Percentiles rank a stretch among this genome's conserved stretches.
These are phyloP conservation scores for Oleoguttula mirabilis DNA, from an alignment of 495 filamentous ascomycete species.

Conservation along the genomic window DNA sequence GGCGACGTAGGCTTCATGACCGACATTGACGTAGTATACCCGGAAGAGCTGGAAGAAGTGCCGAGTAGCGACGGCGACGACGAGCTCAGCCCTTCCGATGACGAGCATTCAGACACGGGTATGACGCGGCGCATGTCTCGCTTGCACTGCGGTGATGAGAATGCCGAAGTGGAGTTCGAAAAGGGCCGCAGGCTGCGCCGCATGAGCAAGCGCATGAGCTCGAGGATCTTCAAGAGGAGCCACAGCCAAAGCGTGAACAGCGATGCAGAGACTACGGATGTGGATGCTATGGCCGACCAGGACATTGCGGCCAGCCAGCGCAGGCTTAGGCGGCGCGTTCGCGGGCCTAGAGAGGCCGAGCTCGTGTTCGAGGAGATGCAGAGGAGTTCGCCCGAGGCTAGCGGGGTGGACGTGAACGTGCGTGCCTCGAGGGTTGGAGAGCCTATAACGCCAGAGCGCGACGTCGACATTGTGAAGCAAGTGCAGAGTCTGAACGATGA, in stretches of 20 bases:
- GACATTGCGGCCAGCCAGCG: slow-evolving; percentile 8
- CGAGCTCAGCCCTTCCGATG: not conserved
- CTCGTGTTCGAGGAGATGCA: not conserved
- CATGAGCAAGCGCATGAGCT: slow-evolving; percentile 8
- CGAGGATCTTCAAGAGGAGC: slow-evolving; percentile 13
- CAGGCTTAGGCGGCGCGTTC: slow-evolving; percentile 3
- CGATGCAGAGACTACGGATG: slow-evolving; percentile 1
- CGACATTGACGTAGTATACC: slow-evolving; percentile 6
- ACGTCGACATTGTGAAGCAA: no score
- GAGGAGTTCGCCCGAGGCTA: not conserved
- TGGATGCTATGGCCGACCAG: slow-evolving; percentile 11
- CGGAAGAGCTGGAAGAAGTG: slow-evolving; percentile 5
- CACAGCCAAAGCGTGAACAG: slow-evolving; percentile 14
- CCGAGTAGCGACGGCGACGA: slow-evolving; percentile 5
- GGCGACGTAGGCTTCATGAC: slow-evolving; percentile 2
- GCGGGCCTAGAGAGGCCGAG: slow-evolving; percentile 2
- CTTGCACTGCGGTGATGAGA: slow-evolving; percentile 5
- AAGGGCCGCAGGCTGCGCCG: slow-evolving; percentile 7
- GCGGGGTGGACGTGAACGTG: not conserved
- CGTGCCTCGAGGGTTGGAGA: no score
- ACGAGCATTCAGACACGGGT: not conserved
- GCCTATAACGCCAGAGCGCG: no score
- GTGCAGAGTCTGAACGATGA: no score
- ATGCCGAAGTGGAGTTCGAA: slow-evolving; percentile 7
- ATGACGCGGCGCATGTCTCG: slow-evolving; percentile 4